Conservation (phyloP, 805 yeast species). For the Cyberlindnera euphorbiae region DNA sequence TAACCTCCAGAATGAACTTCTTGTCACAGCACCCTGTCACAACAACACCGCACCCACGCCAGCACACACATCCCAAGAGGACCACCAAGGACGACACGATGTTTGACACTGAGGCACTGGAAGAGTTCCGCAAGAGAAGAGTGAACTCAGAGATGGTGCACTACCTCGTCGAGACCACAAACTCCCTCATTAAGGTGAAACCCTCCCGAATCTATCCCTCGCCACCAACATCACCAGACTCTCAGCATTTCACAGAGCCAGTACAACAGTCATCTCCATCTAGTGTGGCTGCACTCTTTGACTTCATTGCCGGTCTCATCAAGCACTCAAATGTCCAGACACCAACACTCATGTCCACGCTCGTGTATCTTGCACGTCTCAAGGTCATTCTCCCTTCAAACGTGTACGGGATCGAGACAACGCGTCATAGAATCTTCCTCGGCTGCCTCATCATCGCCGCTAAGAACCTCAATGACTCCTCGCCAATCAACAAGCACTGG, state of each 20-base stretch:
- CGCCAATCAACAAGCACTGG: slow-evolving; percentile 97
- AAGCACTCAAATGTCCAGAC: slow-evolving; percentile 87
- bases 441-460: slow-evolving; percentile 91
- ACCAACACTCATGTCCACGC: slow-evolving; percentile 89
- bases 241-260: not conserved
- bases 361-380: slow-evolving; percentile 76
- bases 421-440: slow-evolving; percentile 87
- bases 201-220: slow-evolving; percentile 28
- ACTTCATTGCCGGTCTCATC: slow-evolving; percentile 70
- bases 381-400: slow-evolving; percentile 76
- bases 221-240: slow-evolving; percentile 36
- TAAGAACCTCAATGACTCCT: slow-evolving; percentile 85
- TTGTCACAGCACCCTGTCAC: no score
- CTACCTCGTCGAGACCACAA: slow-evolving; percentile 53
- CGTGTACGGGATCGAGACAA: slow-evolving; percentile 88
- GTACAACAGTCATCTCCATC: not conserved
- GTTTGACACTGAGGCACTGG: slow-evolving; percentile 46
- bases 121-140: slow-evolving; percentile 49
- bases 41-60: no score
- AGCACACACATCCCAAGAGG: no score
- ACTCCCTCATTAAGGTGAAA: slow-evolving; percentile 47
- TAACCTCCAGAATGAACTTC: no score
- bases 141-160: slow-evolving; percentile 55
- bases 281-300: slow-evolving; percentile 42
- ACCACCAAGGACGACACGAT: slow-evolving; percentile 16